Percentiles rank a stretch among this genome's conserved stretches.
These are phyloP conservation scores for Abelmoschus esculentus DNA, from an alignment of 345 rosid genomes.

Conservation along the genomic window DNA sequence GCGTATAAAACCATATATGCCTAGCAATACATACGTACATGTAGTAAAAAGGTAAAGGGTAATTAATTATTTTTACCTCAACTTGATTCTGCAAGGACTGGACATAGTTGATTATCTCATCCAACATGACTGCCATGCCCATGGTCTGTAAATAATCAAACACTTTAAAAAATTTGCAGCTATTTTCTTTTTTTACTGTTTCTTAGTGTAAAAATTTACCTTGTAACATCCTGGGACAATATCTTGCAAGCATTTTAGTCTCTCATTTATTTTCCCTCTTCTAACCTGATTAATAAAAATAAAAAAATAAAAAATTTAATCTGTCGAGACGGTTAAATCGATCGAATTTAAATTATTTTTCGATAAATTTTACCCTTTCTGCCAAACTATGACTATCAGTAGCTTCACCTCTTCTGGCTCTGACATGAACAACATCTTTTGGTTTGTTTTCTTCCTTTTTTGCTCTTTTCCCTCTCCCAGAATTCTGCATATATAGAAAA, in stretches of 20 bases:
- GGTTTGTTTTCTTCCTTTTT: constrained; percentile 40
- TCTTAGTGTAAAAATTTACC: constrained; percentile 21
- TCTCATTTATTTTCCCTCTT: constrained; percentile 77
- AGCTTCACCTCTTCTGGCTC: constrained; percentile 96
- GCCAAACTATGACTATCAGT: constrained; percentile 93
- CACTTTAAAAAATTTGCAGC: neutral
- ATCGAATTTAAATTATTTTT: neutral
- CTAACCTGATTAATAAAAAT: constrained; percentile 38
- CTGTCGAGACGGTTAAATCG: no score
- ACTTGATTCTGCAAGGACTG: constrained; percentile 76
- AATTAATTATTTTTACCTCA: constrained; percentile 37
- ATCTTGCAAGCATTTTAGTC: constrained; percentile 59
- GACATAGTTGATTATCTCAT: constrained; percentile 74
- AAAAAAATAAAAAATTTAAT: neutral
- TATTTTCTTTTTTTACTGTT: no score
- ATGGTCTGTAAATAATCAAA: constrained; percentile 41
- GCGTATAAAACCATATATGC: neutral
- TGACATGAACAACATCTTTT: constrained; percentile 80
- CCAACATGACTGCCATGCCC: constrained; percentile 88
- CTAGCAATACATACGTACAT: neutral
- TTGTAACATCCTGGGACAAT: constrained; percentile 81
- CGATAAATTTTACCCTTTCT: constrained; percentile 52
- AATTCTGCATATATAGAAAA: constrained; percentile 18
- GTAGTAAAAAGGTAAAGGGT: neutral
- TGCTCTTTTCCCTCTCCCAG: constrained; percentile 42